Base-by-base conservation (phyloP, 306 rosid species). In the Vigna radiata region DNA sequence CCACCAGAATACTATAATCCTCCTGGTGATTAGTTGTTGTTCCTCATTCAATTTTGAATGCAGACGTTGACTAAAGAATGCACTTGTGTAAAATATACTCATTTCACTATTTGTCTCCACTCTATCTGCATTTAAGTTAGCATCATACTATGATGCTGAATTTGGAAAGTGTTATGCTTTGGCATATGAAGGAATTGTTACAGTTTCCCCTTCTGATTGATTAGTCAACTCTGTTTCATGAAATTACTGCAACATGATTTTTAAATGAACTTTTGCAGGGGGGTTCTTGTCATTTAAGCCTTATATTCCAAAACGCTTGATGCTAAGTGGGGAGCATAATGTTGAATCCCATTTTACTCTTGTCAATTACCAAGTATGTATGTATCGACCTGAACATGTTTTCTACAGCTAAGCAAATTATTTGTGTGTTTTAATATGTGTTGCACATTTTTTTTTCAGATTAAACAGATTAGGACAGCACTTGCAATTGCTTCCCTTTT, bases 251-350 rank as follows among this genome's bases (percentile, higher is more conserved):
- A 70, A 19, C 71, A 52, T 71, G 33, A 82, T 39, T 72, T 83
- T 46, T 73, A 49, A 80, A 62, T 56, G 60, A 68, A 87, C 76
- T 86, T 81, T 50, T 90, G 82, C 93, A 90, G 99, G 96, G 81
- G 99, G 97, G 16, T 87, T 92, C 83, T 87, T 95, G 77, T 87
- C 93, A 43, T 95, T 90, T 84, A 95, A 88, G 87, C 96, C 97
- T 76, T 86, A 86, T 39, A 90, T 92, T 79, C 93, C 97, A 13
- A 89, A 88, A 87, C 82, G 77, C 77, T 61, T 92, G 80, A 43
- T 95, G 79, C 87, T 95, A 53, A 88, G 85, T 52, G 99, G 97
- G 82, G 76, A 86, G 79, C 99, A 95, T 78, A 84, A 65, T 68
- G 61, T 95, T 59, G 88, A 86, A 55, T 83, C 99, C 48, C 99